These are phyloP conservation scores for Fraxinus baroniana DNA, from an alignment of 305 asterid genomes.

Conservation along the genomic window DNA sequence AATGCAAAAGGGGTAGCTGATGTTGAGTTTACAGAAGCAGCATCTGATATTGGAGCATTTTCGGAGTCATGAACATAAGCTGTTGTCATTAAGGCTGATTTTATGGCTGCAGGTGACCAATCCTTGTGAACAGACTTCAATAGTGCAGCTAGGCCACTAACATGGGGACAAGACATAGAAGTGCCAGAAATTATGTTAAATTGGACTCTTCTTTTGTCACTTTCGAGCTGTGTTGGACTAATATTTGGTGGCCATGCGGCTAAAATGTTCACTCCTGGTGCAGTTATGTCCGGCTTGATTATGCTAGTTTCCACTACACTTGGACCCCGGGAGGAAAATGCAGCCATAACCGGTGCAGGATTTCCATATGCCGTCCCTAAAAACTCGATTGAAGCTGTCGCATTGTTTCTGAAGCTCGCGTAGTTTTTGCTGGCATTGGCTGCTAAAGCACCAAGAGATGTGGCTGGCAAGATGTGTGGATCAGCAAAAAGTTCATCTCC, in stretches of 20 bases:
- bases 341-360: slow-evolving; percentile 63
- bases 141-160: slow-evolving; percentile 64
- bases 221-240: slow-evolving; percentile 50
- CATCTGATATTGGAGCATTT: slow-evolving; percentile 48
- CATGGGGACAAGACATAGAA: slow-evolving; percentile 84
- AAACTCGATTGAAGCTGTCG: slow-evolving; percentile 49
- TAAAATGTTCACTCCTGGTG: slow-evolving; percentile 69
- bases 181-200: slow-evolving; percentile 73
- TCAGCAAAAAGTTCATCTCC: slow-evolving; percentile 66
- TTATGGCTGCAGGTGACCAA: slow-evolving; percentile 82
- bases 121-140: slow-evolving; percentile 47
- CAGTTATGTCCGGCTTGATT: slow-evolving; percentile 71
- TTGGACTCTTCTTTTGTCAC: slow-evolving; percentile 45
- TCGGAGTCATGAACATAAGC: slow-evolving; percentile 40
- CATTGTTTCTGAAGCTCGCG: slow-evolving; percentile 28
- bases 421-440: slow-evolving; percentile 42
- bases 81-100: slow-evolving; percentile 75
- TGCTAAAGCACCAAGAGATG: slow-evolving; percentile 47
- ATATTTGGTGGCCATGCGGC: slow-evolving; percentile 79
- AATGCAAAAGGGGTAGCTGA: slow-evolving; percentile 53
- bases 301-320: slow-evolving; percentile 43
- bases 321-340: slow-evolving; percentile 80
- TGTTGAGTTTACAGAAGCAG: slow-evolving; percentile 30
- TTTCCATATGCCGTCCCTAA: slow-evolving; percentile 39
- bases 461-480: slow-evolving; percentile 58